Evolutionary conservation across 2,329 filamentous ascomycete genomes (phyloP).

Genomic region (Ophiosphaerella herpotricha): DNA sequence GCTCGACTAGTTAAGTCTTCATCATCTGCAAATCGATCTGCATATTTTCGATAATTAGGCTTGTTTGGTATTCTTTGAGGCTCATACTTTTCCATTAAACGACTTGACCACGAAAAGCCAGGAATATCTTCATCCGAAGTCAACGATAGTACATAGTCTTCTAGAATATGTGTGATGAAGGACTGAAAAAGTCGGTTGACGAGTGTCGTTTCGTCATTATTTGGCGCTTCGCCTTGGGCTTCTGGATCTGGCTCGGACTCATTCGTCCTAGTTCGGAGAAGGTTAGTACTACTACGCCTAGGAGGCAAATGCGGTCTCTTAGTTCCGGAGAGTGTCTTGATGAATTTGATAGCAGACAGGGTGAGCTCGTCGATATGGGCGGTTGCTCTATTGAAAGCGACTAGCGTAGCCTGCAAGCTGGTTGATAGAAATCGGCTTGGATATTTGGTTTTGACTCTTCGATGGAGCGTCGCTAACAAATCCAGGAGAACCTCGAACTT

Average conservation of each 20-base stretch:
- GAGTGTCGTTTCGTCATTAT: constrained; percentile 62
- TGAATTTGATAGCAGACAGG: constrained; percentile 69
- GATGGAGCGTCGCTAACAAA: constrained; percentile 74
- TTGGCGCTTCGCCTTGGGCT: constrained; percentile 51
- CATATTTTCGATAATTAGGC: constrained; percentile 63
- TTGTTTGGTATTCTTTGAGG: constrained; percentile 63
- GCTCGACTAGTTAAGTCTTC: constrained; percentile 65
- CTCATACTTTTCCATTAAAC: constrained; percentile 70
- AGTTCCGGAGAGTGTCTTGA: constrained; percentile 69
- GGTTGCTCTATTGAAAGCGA: constrained; percentile 65
- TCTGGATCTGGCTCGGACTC: constrained; percentile 60
- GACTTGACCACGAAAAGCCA: constrained; percentile 55
- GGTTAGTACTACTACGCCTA: constrained; percentile 58
- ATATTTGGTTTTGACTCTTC: constrained; percentile 74
- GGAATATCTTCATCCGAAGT: constrained; percentile 52
- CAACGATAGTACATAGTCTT: constrained; percentile 69
- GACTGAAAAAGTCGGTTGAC: constrained; percentile 70
- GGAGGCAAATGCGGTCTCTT: constrained; percentile 68
- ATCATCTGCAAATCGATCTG: constrained; percentile 68
- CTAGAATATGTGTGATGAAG: constrained; percentile 77
- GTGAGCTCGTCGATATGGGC: constrained; percentile 67
- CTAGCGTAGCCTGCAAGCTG: constrained; percentile 72
- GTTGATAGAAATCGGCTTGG: constrained; percentile 79
- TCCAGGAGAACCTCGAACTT: constrained; percentile 73
- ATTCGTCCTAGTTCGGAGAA: constrained; percentile 44